Percentiles rank a stretch among this genome's conserved stretches.
Evolutionary conservation across 164 flowering plant species (phyloP).

Genomic region (Nymphaea colorata): DNA sequence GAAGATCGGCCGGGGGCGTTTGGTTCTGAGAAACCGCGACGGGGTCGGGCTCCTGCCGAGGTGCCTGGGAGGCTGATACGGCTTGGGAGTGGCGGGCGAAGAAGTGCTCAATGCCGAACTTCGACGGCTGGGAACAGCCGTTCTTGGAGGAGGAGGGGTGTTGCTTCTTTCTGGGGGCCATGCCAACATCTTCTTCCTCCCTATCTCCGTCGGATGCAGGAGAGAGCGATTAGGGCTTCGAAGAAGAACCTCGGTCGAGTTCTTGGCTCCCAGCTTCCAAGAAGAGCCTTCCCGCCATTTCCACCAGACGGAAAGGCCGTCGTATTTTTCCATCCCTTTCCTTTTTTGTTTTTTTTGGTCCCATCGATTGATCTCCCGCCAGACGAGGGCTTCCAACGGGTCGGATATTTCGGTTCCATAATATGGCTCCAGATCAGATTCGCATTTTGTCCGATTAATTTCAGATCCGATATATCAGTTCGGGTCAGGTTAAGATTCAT

Average conservation of each 20-base stretch:
- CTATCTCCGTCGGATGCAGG: not conserved
- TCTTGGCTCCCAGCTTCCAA: too few species aligned
- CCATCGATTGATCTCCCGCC: too few species aligned
- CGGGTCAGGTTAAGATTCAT: too few species aligned
- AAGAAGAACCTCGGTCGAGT: not conserved
- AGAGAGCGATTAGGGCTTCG: constrained; percentile 1
- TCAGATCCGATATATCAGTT: too few species aligned
- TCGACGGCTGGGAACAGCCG: constrained; percentile 46
- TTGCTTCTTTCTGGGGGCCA: constrained; percentile 66
- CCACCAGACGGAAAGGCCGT: not conserved
- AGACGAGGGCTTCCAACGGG: too few species aligned
- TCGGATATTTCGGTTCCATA: too few species aligned
- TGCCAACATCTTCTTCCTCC: constrained; percentile 8
- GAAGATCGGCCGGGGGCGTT: constrained; percentile 13
- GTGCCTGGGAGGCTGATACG: constrained; percentile 1
- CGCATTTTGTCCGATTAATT: too few species aligned
- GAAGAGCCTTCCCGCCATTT: not conserved
- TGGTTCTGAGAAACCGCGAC: not conserved
- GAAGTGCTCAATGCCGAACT: constrained; percentile 92
- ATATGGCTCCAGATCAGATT: too few species aligned
- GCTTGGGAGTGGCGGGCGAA: constrained; percentile 75
- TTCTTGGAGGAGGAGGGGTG: constrained; percentile 25
- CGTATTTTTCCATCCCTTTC: too few species aligned
- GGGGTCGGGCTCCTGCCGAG: not conserved
- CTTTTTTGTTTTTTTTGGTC: too few species aligned